Evolutionary conservation across 805 yeast genomes (phyloP).

Genomic region (Yarrowia osloensis): DNA sequence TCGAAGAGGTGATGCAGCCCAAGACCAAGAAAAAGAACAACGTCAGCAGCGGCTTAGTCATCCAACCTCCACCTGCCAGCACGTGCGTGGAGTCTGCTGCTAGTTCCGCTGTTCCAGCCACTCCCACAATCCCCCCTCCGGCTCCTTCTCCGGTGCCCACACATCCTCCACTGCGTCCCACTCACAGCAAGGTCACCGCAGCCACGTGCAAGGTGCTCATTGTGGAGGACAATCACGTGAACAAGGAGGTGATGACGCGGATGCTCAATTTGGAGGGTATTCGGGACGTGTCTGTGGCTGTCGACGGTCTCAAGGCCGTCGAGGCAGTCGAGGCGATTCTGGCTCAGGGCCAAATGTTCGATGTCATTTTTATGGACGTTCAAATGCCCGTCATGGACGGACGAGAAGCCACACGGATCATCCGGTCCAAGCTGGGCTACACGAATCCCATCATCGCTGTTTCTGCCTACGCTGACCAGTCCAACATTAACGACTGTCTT

Average conservation of each 20-base stretch:
- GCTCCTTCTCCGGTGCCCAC: not conserved
- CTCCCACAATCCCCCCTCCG: not conserved
- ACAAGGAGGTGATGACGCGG: conserved; percentile 88
- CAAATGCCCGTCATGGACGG: conserved; percentile 98
- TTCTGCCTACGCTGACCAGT: conserved; percentile 93
- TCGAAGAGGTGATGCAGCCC: conserved; percentile 2
- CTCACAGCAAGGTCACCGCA: not conserved
- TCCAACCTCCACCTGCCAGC: not conserved
- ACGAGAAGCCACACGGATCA: conserved; percentile 72
- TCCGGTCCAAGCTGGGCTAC: conserved; percentile 63
- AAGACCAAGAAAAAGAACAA: not conserved
- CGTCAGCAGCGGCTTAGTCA: not conserved
- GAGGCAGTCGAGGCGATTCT: conserved; percentile 52
- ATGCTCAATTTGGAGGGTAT: conserved; percentile 87
- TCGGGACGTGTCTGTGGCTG: conserved; percentile 68
- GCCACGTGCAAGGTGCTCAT: conserved; percentile 57
- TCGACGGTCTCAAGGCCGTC: conserved; percentile 90
- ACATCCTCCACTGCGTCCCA: not conserved
- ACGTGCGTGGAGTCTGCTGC: not conserved
- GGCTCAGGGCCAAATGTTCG: conserved; percentile 46
- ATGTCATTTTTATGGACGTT: conserved; percentile 91
- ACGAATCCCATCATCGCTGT: conserved; percentile 83
- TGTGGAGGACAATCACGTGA: conserved; percentile 92
- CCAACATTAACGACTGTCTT: conserved; percentile 81
- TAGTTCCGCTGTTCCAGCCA: not conserved